These are phyloP conservation scores for Cryptosporidium viatorum DNA, from an alignment of 169 alveolate genomes.

Conservation along the genomic window DNA sequence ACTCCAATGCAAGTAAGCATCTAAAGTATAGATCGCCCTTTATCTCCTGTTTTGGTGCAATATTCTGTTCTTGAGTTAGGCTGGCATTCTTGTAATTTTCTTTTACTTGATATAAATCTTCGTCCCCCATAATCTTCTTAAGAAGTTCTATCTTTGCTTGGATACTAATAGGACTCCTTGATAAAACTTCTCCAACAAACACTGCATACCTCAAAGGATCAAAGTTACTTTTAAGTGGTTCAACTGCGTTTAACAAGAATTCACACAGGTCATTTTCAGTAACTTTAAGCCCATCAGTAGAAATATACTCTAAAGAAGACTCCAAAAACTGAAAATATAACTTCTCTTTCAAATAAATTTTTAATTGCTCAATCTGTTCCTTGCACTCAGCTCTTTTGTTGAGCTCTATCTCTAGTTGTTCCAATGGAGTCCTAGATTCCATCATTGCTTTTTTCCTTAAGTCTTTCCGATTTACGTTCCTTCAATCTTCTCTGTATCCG, in stretches of 20 bases:
- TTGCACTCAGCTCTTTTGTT: conserved; percentile 5
- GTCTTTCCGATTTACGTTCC: neutral
- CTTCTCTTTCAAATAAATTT: conserved; percentile 30
- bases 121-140: neutral
- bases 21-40: conserved; percentile 52
- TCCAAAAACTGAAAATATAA: conserved; percentile 59
- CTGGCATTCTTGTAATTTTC: conserved; percentile 32
- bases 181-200: conserved; percentile 48
- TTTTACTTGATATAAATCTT: conserved; percentile 10
- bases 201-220: conserved; percentile 54
- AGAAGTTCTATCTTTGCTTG: conserved; percentile 9
- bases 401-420: conserved; percentile 49
- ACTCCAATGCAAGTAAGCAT: conserved; percentile 34
- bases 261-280: neutral
- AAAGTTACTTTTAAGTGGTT: conserved; percentile 46
- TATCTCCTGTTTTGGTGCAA: conserved; percentile 56
- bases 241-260: conserved; percentile 31
- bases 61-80: conserved; percentile 44
- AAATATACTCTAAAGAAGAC: conserved; percentile 13
- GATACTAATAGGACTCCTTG: neutral
- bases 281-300: neutral
- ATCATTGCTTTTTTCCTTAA: neutral
- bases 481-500: neutral
- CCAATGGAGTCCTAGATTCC: conserved; percentile 48
- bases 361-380: conserved; percentile 30